Evolutionary conservation across 495 filamentous ascomycete genomes (phyloP).

Genomic region (Cercophora scortea): DNA sequence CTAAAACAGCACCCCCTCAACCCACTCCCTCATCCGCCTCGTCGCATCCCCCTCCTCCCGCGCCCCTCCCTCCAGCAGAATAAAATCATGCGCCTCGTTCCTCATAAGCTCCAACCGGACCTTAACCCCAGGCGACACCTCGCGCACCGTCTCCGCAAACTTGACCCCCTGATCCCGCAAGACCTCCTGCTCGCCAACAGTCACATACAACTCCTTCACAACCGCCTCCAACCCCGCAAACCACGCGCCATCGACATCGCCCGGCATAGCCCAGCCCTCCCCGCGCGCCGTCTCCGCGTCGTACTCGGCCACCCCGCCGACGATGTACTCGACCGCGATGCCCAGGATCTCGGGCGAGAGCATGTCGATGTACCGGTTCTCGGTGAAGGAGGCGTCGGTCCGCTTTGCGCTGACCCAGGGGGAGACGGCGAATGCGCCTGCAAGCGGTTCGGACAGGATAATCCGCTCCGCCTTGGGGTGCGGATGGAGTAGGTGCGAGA

Average conservation of each 20-base stretch:
- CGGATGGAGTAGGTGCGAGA: conserved; percentile 20
- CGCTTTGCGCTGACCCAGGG: conserved; percentile 15
- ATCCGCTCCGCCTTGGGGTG: conserved; percentile 10
- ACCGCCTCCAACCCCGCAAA: conserved; percentile 11
- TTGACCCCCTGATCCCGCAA: conserved; percentile 9
- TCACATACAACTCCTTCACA: conserved; percentile 8
- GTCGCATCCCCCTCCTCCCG: conserved; percentile 9
- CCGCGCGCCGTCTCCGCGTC: conserved; percentile 3
- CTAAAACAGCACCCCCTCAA: conserved; percentile 3
- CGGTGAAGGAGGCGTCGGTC: conserved; percentile 1
- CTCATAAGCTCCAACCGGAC: conserved; percentile 6
- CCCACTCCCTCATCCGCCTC: conserved; percentile 12
- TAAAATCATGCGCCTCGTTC: conserved; percentile 17
- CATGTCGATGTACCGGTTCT: conserved; percentile 24
- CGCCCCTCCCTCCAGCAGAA: conserved; percentile 8
- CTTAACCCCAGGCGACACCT: conserved; percentile 5
- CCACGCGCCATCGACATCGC: conserved; percentile 19
- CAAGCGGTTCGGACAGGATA: conserved; percentile 9
- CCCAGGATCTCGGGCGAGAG: conserved; percentile 4
- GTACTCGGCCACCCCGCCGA: background rate
- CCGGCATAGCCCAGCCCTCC: conserved; percentile 17
- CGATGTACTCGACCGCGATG: background rate
- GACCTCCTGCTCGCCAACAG: conserved; percentile 11
- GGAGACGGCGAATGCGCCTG: conserved; percentile 21
- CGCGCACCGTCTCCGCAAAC: conserved; percentile 9